Percentiles rank a stretch among this genome's conserved stretches.
These are phyloP conservation scores for Neofusicoccum ribis DNA, from an alignment of 2,329 filamentous ascomycete genomes.

Conservation along the genomic window DNA sequence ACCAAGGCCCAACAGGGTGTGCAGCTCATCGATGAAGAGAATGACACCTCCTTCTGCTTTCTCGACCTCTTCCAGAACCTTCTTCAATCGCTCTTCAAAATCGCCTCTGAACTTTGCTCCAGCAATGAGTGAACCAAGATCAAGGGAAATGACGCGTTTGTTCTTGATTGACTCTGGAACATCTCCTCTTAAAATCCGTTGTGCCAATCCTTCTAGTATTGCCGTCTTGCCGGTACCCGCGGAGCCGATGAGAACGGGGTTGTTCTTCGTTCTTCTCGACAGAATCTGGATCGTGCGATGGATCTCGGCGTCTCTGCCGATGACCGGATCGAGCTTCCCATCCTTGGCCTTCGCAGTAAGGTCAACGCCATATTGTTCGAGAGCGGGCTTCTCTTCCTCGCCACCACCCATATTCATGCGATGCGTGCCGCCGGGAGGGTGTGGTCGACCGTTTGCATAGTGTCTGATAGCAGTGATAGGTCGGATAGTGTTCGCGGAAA, in stretches of 20 bases:
- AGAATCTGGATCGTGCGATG: slow-evolving; percentile 93
- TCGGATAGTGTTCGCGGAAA: slow-evolving; percentile 25
- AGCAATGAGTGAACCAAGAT: slow-evolving; percentile 89
- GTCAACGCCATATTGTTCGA: slow-evolving; percentile 90
- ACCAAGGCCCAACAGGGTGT: slow-evolving; percentile 85
- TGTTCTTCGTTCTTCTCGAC: slow-evolving; percentile 91
- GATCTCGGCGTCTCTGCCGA: slow-evolving; percentile 88
- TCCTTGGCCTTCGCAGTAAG: slow-evolving; percentile 80
- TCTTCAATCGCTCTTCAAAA: slow-evolving; percentile 91
- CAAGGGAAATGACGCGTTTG: slow-evolving; percentile 83
- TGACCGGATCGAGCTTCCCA: slow-evolving; percentile 93
- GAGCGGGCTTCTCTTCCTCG: slow-evolving; percentile 75
- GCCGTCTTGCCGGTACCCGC: slow-evolving; percentile 94
- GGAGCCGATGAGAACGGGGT: slow-evolving; percentile 88
- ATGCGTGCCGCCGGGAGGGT: slow-evolving; percentile 88
- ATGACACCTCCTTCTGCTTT: slow-evolving; percentile 88
- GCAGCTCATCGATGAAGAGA: slow-evolving; percentile 91
- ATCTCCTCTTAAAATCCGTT: slow-evolving; percentile 87
- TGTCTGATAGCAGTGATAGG: slow-evolving; percentile 44
- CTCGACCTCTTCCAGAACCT: slow-evolving; percentile 86
- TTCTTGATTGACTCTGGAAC: slow-evolving; percentile 96
- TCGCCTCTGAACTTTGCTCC: slow-evolving; percentile 95
- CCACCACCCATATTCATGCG: slow-evolving; percentile 80
- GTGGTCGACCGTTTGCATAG: slow-evolving; percentile 65
- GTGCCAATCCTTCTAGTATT: slow-evolving; percentile 84